Evolutionary conservation across 2,329 filamentous ascomycete species (phyloP), one percentile per base, ranked within the genome.

Genomic region (Arthrobotrys conoides): DNA sequence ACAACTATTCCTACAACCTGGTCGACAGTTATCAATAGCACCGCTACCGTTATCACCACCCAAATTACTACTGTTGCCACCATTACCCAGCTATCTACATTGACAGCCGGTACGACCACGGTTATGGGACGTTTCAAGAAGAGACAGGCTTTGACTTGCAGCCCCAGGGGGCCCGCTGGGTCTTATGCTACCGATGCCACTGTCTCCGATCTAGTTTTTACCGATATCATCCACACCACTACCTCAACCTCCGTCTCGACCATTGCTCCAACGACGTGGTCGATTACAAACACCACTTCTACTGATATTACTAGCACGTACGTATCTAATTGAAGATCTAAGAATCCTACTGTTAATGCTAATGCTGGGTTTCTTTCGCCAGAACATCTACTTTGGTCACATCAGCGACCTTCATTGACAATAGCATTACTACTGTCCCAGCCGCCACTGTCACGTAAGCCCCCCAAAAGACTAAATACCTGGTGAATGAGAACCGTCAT

Each of bases 11-110:
- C 55, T 3, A 46, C 61, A 14, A 71, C 61, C n/a, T 14, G 57
- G 14, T 66, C 66, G 18, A 63, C 63, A 38, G 71, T 51, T 14
- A 27, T 57, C 3, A 67, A 44, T 18, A 67, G 33, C 44, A 71
- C 73, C 12, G 2, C 51, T 1, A 44, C 22, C 5, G 33, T 51
- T 12, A 51, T 12, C 22, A 53, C 66, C 14, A 71, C 59, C 14
- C 24, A 30, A 24, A 41, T 38, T 20, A 75, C 64, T 10, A 63
- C 53, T 18, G 49, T 68, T 18, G 59, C 61, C 12, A 66, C 61
- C 1, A 9, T 66, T 9, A 72, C 61, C 16, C 20, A 41, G 14
- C 12, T 48, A 10, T 8, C 61, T 2, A 72, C 61, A 0, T 18
- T 38, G 1, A 67, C 61, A 0, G 22, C 44, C 5, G 53, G 51